Percentiles rank a stretch among this genome's conserved stretches.
These are phyloP conservation scores for Apiotrichum porosum DNA, from an alignment of 1,284 basidiomycete genomes.

Conservation along the genomic window DNA sequence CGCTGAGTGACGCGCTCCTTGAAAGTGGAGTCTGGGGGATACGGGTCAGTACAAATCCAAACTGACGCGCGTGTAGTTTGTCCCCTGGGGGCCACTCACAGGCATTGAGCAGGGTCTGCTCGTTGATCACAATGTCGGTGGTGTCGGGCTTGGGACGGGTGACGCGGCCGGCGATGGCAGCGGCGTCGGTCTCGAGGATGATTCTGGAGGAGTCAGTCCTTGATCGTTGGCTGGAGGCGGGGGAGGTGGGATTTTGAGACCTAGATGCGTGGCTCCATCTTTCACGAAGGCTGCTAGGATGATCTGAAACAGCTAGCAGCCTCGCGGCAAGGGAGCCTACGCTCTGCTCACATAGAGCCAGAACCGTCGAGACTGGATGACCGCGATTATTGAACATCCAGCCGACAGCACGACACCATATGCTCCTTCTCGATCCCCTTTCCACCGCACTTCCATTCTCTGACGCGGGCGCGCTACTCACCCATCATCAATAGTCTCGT, in stretches of 20 bases:
- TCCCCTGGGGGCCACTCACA: slow-evolving; percentile 49
- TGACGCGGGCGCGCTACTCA: no score
- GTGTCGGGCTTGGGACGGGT: slow-evolving; percentile 88
- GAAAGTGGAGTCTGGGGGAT: slow-evolving; percentile 64
- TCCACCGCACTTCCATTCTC: neutral
- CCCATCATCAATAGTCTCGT: slow-evolving; percentile 98
- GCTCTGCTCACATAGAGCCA: no score
- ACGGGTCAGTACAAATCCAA: neutral
- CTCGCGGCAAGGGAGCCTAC: no score
- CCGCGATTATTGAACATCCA: no score
- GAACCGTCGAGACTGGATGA: no score
- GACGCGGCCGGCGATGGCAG: slow-evolving; percentile 90
- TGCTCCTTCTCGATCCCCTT: no score
- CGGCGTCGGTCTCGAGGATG: slow-evolving; percentile 93
- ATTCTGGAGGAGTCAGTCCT: slow-evolving; percentile 58
- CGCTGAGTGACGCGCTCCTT: slow-evolving; percentile 70
- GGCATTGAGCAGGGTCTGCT: slow-evolving; percentile 88
- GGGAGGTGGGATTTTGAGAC: neutral
- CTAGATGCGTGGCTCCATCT: no score
- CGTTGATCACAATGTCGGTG: slow-evolving; percentile 96
- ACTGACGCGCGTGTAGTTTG: no score
- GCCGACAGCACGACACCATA: no score
- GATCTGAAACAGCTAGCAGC: no score
- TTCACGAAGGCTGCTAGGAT: no score
- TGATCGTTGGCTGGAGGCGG: no score